Evolutionary conservation across 2,329 filamentous ascomycete species (phyloP).

Genomic region (Cordyceps cicadae): DNA sequence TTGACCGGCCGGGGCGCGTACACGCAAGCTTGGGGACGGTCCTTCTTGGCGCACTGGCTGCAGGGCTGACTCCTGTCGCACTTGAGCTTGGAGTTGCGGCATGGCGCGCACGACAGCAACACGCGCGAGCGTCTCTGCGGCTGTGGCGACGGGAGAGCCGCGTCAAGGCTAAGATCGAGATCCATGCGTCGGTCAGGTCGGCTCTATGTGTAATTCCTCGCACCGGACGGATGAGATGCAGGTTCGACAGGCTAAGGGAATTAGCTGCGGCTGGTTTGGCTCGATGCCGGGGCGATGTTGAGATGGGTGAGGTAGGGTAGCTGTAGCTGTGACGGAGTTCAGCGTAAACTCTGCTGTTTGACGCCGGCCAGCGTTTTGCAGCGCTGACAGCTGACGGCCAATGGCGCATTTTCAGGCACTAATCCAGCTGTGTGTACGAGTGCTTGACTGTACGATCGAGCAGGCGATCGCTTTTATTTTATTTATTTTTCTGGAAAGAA

Average conservation of each 20-base stretch:
- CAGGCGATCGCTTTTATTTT: too few relatives aligned
- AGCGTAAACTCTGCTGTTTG: background rate
- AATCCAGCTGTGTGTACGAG: too few relatives aligned
- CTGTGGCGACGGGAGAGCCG: slow-evolving; percentile 6
- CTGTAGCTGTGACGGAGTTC: background rate
- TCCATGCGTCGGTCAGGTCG: background rate
- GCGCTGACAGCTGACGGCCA: background rate
- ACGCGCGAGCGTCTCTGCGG: slow-evolving; percentile 38
- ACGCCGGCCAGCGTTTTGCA: background rate
- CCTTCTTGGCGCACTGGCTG: slow-evolving; percentile 43
- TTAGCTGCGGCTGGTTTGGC: too few relatives aligned
- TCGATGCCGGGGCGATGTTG: background rate
- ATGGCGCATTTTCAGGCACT: too few relatives aligned
- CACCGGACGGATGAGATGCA: too few relatives aligned
- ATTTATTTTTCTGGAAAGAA: too few relatives aligned
- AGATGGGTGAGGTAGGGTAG: background rate
- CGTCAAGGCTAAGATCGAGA: slow-evolving; percentile 7
- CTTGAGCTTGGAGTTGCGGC: slow-evolving; percentile 47
- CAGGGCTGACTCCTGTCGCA: slow-evolving; percentile 47
- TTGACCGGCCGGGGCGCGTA: slow-evolving; percentile 41
- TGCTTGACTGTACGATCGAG: too few relatives aligned
- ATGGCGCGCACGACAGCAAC: slow-evolving; percentile 44
- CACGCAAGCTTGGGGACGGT: slow-evolving; percentile 34
- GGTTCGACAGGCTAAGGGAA: too few relatives aligned
- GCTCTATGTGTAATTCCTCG: too few relatives aligned